A percentile compares a stretch with the other conserved stretches of the same genome.
phyloP scores from a whole-genome alignment of 371 early-diverging fungal species.

The Actinomortierella ambigua region DNA sequence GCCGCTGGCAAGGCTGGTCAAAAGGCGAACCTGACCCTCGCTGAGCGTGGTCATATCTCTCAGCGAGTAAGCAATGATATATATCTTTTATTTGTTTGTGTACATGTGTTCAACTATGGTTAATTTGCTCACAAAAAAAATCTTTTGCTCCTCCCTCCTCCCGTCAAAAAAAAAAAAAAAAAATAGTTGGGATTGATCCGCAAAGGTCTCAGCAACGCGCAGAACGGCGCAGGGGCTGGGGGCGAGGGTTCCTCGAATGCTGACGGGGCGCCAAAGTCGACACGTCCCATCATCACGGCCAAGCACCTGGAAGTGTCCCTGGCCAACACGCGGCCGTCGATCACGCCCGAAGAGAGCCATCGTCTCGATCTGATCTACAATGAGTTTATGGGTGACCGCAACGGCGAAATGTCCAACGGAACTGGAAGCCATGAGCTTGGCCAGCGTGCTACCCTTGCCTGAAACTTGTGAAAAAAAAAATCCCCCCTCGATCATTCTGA shows the following conservation, averaged over 20 bases:
- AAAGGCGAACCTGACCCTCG: constrained; percentile 57
- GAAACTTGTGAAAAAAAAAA: constrained; percentile 1
- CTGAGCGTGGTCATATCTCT: constrained; percentile 66
- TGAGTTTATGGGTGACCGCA: constrained; percentile 71
- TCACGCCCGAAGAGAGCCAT: constrained; percentile 62
- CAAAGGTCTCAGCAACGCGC: constrained; percentile 45
- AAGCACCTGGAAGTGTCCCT: constrained; percentile 65
- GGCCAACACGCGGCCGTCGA: constrained; percentile 65
- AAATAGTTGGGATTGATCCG: constrained; percentile 58
- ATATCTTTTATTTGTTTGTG: not conserved
- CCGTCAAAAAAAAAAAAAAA: too few relatives aligned
- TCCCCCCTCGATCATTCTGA: too few relatives aligned
- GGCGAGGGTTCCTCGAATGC: not conserved
- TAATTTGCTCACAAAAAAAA: not conserved
- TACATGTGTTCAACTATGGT: constrained; percentile 5
- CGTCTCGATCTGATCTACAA: constrained; percentile 65
- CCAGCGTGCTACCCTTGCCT: constrained; percentile 67
- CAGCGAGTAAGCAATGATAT: constrained; percentile 51
- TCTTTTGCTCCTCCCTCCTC: not conserved
- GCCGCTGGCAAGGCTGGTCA: constrained; percentile 22
- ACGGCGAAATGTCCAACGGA: constrained; percentile 69
- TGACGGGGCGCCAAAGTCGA: constrained; percentile 21
- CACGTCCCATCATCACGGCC: constrained; percentile 50
- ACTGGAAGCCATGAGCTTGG: constrained; percentile 72
- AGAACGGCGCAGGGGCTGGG: constrained; percentile 13